These are phyloP conservation scores for Curvularia eragrostidis DNA, from an alignment of 2,329 filamentous ascomycete species.

Conservation along the genomic window DNA sequence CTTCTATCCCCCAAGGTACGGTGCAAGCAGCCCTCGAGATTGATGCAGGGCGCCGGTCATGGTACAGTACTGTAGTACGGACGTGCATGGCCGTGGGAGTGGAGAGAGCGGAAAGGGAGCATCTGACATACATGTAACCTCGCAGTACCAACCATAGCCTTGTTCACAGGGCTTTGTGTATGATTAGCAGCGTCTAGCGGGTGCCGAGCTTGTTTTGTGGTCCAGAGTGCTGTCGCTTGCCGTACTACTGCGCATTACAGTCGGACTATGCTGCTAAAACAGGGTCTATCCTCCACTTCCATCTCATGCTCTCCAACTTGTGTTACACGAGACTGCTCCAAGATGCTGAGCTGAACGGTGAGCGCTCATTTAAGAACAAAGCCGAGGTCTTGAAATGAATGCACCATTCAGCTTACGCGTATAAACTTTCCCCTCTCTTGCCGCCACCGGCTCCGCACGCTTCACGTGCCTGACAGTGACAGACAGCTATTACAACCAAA, in stretches of 20 bases:
- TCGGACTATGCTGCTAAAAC: neutral
- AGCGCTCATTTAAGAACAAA: neutral
- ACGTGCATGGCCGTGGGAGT: neutral
- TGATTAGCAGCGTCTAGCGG: neutral
- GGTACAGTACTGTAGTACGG: neutral
- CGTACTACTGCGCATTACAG: neutral
- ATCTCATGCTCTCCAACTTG: neutral
- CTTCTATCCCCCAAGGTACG: neutral
- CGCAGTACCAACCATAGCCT: neutral
- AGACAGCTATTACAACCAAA: neutral
- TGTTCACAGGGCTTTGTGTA: neutral
- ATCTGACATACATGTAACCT: neutral
- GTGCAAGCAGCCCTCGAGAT: conserved; percentile 1
- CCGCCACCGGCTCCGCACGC: conserved; percentile 13
- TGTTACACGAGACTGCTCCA: neutral
- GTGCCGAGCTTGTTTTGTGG: neutral
- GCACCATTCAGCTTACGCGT: neutral
- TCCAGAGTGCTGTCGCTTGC: neutral
- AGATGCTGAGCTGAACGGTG: neutral
- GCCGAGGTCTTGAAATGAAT: conserved; percentile 12
- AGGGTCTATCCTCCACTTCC: neutral
- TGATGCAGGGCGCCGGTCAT: conserved; percentile 10
- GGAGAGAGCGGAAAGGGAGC: neutral
- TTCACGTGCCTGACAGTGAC: neutral
- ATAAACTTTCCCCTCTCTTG: conserved; percentile 8